Conservation (phyloP, 2,329 filamentous ascomycete genomes). For the Xylariaceae sp. region DNA sequence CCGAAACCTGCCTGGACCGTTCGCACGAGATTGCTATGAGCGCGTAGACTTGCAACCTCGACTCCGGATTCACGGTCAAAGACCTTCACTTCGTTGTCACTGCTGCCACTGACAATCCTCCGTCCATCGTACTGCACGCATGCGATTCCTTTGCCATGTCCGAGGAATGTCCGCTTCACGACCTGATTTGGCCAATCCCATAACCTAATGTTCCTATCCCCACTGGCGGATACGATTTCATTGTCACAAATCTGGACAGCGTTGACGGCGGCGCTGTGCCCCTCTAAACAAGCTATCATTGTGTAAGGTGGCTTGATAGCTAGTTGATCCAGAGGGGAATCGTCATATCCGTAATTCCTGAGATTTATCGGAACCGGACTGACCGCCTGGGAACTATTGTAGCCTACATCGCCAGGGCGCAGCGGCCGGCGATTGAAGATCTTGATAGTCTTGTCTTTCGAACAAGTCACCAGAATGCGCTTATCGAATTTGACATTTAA, state of each 20-base stretch:
- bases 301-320: slow-evolving; percentile 61
- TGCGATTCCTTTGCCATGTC: slow-evolving; percentile 91
- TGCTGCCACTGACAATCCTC: slow-evolving; percentile 91
- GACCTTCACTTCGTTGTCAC: slow-evolving; percentile 91
- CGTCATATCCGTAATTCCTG: slow-evolving; percentile 50
- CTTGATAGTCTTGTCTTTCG: slow-evolving; percentile 95
- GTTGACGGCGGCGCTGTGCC: slow-evolving; percentile 89
- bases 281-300: slow-evolving; percentile 72
- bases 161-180: slow-evolving; percentile 72
- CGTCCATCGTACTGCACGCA: slow-evolving; percentile 95
- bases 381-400: slow-evolving; percentile 40
- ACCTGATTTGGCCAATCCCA: slow-evolving; percentile 83
- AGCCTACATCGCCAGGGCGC: slow-evolving; percentile 54
- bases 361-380: slow-evolving; percentile 49
- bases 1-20: slow-evolving; percentile 95
- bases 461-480: slow-evolving; percentile 88
- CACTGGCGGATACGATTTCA: slow-evolving; percentile 90
- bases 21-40: slow-evolving; percentile 79
- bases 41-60: slow-evolving; percentile 80
- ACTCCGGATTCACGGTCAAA: slow-evolving; percentile 82
- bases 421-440: slow-evolving; percentile 80
- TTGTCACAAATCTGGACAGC: slow-evolving; percentile 84
- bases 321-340: slow-evolving; percentile 40
- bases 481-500: slow-evolving; percentile 90
- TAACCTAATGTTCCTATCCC: slow-evolving; percentile 87